Percentiles rank a stretch among this genome's conserved stretches.
Conservation (phyloP, 495 filamentous ascomycete genomes). For the Pseudoneurospora amorphoporcata region DNA sequence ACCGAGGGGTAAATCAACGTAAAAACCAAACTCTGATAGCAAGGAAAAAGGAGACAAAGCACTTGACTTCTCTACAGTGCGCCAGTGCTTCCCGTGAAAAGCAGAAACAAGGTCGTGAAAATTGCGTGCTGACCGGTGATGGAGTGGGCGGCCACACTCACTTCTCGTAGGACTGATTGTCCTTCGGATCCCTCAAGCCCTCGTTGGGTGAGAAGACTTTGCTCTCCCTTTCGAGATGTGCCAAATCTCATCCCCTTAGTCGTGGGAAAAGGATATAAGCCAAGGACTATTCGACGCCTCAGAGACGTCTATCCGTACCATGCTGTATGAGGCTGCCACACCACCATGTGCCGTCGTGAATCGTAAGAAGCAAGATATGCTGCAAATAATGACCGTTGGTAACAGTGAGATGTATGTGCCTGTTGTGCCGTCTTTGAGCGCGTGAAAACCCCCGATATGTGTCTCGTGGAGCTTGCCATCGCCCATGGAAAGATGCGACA, state of each 20-base stretch:
- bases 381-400: neutral
- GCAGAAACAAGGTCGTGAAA: neutral
- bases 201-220: neutral
- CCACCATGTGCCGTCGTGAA: neutral
- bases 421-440: neutral
- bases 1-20: neutral
- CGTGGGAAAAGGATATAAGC: neutral
- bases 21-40: neutral
- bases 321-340: neutral
- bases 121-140: neutral
- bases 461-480: neutral
- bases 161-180: neutral
- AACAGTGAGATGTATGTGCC: neutral
- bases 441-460: neutral
- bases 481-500: neutral
- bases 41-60: neutral
- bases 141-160: neutral
- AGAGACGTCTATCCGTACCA: neutral
- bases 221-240: neutral
- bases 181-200: neutral
- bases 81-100: neutral
- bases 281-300: neutral
- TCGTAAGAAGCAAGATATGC: neutral
- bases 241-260: neutral
- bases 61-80: neutral